A percentile compares a stretch with the other conserved stretches of the same genome.
Conservation (phyloP, 768 basidiomycete species). For the Tulasnella sp. region DNA sequence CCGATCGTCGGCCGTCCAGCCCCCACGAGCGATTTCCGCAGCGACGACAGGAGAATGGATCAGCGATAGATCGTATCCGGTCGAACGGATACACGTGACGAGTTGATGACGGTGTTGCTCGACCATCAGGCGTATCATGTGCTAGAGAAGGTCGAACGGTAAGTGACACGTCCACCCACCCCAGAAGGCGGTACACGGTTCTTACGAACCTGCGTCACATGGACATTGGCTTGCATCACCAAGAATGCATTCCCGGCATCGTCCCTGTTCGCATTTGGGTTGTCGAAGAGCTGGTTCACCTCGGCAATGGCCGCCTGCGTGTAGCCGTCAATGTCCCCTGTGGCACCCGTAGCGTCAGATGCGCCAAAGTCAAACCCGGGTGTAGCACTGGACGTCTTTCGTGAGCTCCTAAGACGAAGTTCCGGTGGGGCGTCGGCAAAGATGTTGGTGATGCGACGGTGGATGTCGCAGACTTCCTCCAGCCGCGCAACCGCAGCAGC, state of each 20-base stretch:
- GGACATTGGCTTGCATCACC: constrained; percentile 85
- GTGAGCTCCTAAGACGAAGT: constrained; percentile 35
- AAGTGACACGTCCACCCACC: not conserved
- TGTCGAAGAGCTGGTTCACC: constrained; percentile 83
- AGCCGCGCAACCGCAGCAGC: constrained; percentile 73
- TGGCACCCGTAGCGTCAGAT: not conserved
- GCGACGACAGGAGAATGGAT: constrained; percentile 9
- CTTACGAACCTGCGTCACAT: constrained; percentile 70
- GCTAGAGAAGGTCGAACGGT: constrained; percentile 34
- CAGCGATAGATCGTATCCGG: not conserved
- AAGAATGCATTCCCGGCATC: constrained; percentile 81
- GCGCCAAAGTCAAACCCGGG: not conserved
- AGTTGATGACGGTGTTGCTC: constrained; percentile 88
- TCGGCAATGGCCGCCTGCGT: constrained; percentile 74
- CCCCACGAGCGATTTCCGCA: constrained; percentile 11
- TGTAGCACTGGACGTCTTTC: not conserved
- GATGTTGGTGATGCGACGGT: constrained; percentile 58
- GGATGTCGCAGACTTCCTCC: constrained; percentile 72
- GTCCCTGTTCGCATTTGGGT: constrained; percentile 76
- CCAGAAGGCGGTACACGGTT: not conserved
- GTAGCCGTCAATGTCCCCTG: constrained; percentile 31
- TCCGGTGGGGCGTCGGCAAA: constrained; percentile 65
- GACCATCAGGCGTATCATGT: constrained; percentile 84
- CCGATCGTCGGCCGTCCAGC: constrained; percentile 45
- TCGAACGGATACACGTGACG: constrained; percentile 48